These are phyloP conservation scores for Cordyceps farinosa DNA, from an alignment of 2,329 filamentous ascomycete genomes.

Conservation along the genomic window DNA sequence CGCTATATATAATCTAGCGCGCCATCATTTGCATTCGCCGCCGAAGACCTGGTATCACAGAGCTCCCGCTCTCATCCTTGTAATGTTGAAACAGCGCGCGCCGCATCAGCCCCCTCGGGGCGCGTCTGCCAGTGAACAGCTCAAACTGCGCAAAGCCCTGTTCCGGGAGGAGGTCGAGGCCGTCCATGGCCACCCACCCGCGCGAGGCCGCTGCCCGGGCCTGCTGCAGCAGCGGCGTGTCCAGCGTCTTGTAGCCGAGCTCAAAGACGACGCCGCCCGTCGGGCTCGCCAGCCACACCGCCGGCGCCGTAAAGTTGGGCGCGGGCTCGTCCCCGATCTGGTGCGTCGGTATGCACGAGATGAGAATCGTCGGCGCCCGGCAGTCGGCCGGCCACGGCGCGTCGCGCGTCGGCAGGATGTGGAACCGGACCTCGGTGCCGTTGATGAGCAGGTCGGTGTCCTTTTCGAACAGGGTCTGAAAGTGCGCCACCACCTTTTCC, in stretches of 20 bases:
- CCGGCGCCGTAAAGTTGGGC: constrained; percentile 66
- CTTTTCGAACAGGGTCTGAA: constrained; percentile 55
- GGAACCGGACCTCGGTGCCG: constrained; percentile 45
- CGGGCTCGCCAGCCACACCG: constrained; percentile 65
- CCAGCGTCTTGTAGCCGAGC: constrained; percentile 68
- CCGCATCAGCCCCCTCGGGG: constrained; percentile 62
- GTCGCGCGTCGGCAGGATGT: constrained; percentile 55
- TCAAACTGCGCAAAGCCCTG: constrained; percentile 82
- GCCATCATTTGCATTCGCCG: constrained; percentile 38
- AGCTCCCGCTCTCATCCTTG: constrained; percentile 39
- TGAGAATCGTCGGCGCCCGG: constrained; percentile 66
- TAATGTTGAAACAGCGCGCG: constrained; percentile 54
- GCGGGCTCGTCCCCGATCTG: constrained; percentile 60
- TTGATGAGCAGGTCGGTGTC: constrained; percentile 42
- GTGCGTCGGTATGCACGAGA: constrained; percentile 73
- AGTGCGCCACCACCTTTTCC: constrained; percentile 64
- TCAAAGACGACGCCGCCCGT: constrained; percentile 76
- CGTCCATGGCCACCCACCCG: constrained; percentile 73
- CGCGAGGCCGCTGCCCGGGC: constrained; percentile 56
- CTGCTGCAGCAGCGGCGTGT: constrained; percentile 68
- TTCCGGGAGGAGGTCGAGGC: constrained; percentile 71
- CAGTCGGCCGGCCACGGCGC: constrained; percentile 63
- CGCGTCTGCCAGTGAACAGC: constrained; percentile 63
- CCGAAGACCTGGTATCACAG: constrained; percentile 39
- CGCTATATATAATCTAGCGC: constrained; percentile 27